Evolutionary conservation across 148 eudicot species (phyloP).

Genomic region (Rhododendron vialii): DNA sequence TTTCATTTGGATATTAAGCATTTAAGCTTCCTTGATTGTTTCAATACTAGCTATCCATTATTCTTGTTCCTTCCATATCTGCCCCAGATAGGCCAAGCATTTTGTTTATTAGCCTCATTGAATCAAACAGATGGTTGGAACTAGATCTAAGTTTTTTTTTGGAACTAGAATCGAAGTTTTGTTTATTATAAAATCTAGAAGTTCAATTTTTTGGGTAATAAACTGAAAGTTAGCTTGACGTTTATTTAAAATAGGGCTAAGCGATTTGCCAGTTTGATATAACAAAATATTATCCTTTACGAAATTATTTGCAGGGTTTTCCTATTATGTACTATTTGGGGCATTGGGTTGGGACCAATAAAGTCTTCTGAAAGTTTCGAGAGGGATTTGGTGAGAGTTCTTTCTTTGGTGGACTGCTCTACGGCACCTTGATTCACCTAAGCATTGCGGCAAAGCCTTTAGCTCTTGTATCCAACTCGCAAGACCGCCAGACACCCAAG

Average conservation of each 20-base stretch:
- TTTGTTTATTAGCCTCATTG: neutral
- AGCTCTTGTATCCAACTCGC: neutral
- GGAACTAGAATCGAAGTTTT: neutral
- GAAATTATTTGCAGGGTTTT: neutral
- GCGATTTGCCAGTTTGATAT: neutral
- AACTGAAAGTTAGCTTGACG: neutral
- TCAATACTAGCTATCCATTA: neutral
- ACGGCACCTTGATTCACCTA: neutral
- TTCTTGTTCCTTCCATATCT: neutral
- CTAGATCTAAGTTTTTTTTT: neutral
- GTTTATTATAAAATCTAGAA: neutral
- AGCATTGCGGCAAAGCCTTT: neutral
- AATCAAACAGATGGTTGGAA: neutral
- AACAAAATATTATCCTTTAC: neutral
- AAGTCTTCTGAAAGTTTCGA: neutral
- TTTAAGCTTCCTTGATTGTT: neutral
- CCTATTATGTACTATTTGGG: neutral
- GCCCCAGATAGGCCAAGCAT: neutral
- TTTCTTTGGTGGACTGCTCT: neutral
- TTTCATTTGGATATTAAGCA: neutral
- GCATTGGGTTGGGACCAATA: neutral
- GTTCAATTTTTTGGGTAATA: neutral
- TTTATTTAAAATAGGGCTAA: neutral
- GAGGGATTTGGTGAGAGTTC: neutral
- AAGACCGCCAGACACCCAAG: neutral